These are phyloP conservation scores for Durio zibethinus DNA, from an alignment of 345 rosid species.

Conservation along the genomic window DNA sequence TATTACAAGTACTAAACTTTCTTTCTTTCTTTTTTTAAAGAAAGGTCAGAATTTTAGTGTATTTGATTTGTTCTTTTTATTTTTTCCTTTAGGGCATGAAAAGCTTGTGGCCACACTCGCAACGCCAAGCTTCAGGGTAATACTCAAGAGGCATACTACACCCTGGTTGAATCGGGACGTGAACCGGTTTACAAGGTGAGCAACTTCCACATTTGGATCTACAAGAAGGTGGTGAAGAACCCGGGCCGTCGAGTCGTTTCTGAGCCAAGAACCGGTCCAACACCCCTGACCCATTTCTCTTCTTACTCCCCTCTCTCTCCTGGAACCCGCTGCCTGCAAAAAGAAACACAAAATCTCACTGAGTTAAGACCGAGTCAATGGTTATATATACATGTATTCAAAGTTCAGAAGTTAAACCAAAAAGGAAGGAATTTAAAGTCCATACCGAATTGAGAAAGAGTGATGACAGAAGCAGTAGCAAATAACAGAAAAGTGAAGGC, in stretches of 20 bases:
- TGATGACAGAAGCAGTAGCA: constrained; percentile 33
- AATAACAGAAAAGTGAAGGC: constrained; percentile 58
- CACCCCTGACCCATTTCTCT: constrained; percentile 23
- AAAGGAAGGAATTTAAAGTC: not conserved
- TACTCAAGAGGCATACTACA: constrained; percentile 66
- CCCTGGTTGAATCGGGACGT: constrained; percentile 84
- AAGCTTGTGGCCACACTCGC: constrained; percentile 80
- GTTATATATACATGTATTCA: too few species aligned
- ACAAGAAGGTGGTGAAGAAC: constrained; percentile 82
- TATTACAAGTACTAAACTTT: not conserved
- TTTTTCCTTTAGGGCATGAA: constrained; percentile 59
- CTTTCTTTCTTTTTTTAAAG: not conserved
- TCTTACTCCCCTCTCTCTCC: constrained; percentile 32
- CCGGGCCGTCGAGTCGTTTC: constrained; percentile 61
- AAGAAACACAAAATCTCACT: not conserved
- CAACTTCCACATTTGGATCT: constrained; percentile 88
- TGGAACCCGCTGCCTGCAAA: constrained; percentile 31
- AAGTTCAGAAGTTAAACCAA: not conserved
- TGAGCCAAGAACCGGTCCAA: constrained; percentile 26
- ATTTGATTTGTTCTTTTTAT: not conserved
- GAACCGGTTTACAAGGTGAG: constrained; percentile 81
- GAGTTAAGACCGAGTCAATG: constrained; percentile 1
- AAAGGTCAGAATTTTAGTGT: not conserved
- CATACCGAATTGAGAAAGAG: constrained; percentile 37
- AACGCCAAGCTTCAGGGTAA: constrained; percentile 99